phyloP scores from a whole-genome alignment of 129 eudicot species.

The Saussurea involucrata region DNA sequence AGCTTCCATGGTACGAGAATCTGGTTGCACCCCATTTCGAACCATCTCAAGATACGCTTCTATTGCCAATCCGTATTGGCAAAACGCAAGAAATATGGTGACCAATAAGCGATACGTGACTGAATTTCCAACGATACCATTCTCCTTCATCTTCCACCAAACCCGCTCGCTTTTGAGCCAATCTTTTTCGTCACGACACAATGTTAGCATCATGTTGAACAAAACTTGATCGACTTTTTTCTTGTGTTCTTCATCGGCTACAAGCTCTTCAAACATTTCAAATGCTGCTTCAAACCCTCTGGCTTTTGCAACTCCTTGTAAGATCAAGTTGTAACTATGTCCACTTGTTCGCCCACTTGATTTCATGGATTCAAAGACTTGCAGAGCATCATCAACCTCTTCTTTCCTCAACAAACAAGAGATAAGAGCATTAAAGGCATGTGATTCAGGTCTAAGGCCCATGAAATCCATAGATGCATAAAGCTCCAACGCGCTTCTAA shows the following conservation, averaged over 20 bases:
- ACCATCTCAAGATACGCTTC: conserved; percentile 92
- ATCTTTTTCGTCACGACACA: conserved; percentile 48
- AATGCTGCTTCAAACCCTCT: conserved; percentile 61
- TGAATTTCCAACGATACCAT: conserved; percentile 43
- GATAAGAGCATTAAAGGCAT: conserved; percentile 73
- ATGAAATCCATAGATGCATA: conserved; percentile 65
- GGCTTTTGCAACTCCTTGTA: conserved; percentile 67
- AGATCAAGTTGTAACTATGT: conserved; percentile 69
- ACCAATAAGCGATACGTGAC: conserved; percentile 65
- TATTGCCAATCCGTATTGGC: conserved; percentile 73
- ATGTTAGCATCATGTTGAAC: conserved; percentile 79
- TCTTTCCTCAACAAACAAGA: conserved; percentile 68
- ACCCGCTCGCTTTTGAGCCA: conserved; percentile 57
- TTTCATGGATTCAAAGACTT: conserved; percentile 56
- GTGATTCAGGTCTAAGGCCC: conserved; percentile 60
- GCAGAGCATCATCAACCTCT: conserved; percentile 62
- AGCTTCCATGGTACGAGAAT: conserved; percentile 68
- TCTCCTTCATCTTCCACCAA: conserved; percentile 61
- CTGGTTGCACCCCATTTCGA: conserved; percentile 47
- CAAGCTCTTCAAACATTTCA: conserved; percentile 54
- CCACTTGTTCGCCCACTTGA: conserved; percentile 43
- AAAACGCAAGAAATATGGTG: conserved; percentile 58
- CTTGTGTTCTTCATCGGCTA: conserved; percentile 24
- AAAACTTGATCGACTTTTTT: conserved; percentile 52
- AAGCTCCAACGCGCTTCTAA: conserved; percentile 58